Conservation (phyloP, 257 asterid genomes). For the Capsicum baccatum region DNA sequence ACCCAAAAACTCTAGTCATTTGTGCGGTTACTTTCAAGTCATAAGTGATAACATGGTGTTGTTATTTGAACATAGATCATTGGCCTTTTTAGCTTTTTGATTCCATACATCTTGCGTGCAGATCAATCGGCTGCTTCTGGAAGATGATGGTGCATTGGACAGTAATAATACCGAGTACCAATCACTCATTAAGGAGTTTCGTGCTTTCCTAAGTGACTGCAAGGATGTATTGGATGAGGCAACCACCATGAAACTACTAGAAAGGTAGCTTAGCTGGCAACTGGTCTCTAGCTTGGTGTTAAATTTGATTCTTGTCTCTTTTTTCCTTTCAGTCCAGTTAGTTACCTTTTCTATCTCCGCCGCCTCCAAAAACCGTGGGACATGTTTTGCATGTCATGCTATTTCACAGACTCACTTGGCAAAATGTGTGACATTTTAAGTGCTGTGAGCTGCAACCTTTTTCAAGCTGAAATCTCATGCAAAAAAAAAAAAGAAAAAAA, state of each 20-base stretch:
- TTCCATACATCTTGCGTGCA: constrained; percentile 40
- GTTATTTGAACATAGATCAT: not conserved
- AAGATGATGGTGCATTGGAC: constrained; percentile 70
- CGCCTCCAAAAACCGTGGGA: not conserved
- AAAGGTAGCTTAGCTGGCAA: constrained; percentile 61
- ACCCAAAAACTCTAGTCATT: no score
- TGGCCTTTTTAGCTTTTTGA: constrained; percentile 2
- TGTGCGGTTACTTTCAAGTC: not conserved
- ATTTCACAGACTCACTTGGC: not conserved
- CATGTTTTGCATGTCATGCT: not conserved
- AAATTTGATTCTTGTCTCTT: not conserved
- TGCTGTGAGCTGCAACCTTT: not conserved
- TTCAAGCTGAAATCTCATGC: not conserved
- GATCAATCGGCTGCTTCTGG: constrained; percentile 91
- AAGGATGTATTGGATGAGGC: constrained; percentile 98
- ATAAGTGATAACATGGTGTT: constrained; percentile 3
- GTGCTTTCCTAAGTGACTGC: constrained; percentile 90
- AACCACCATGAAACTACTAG: constrained; percentile 90
- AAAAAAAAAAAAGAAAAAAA: not conserved
- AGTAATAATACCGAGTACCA: constrained; percentile 67
- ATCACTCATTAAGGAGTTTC: constrained; percentile 75
- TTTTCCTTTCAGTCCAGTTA: not conserved
- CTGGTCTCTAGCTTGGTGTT: constrained; percentile 24
- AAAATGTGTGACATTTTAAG: not conserved
- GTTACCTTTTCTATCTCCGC: not conserved